Base-by-base conservation (phyloP, 495 filamentous ascomycete species). In the Aspergillus sclerotiicarbonarius region DNA sequence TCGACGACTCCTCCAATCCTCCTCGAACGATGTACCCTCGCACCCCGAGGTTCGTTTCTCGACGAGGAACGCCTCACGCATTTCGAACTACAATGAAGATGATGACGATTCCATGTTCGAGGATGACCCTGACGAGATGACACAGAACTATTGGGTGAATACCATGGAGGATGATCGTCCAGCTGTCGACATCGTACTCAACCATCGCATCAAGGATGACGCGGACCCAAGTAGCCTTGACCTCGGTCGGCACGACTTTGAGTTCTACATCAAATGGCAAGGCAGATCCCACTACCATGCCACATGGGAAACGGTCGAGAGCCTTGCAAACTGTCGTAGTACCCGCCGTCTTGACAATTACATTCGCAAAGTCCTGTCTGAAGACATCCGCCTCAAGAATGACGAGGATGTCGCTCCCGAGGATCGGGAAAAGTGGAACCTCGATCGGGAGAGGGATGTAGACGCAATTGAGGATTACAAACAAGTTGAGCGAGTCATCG, bases 201-300 rank as follows among this genome's bases (percentile, higher is more conserved):
- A 96, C 60, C 91, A 97, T 68, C 83, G 90, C 33, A 72, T 87
- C 10, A 90, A 85, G 68, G 87, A 90, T 35, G 91, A 80, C 46
- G 77, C 82, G 25, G 79, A 86, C 74, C 71, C 84, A 31, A 70
- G 74, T 25, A 75, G 80, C 19, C 65, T 71, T n/a, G 77, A 86
- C 53, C 59, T 83, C 39, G 81, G 80, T 19, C 89, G 89, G 59
- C 83, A 91, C 53, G 89, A 96, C 63, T 97, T 91, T 60, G 89
- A 96, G 58, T 98, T 90, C 69, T 91, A 87, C 67, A 92, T 99
- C 64, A 99, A 99, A 79, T 99, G 94, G 94, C 91, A 96, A 71
- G 88, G 84, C 59, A 89, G 90, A 72, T 95, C 94, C 20, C 90
- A 98, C 70, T 90, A 91, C 62, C 94, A 99, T 76, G 87, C 92